Evolutionary conservation across 140 eudicot genomes (phyloP).

Genomic region (Bidens hawaiensis): DNA sequence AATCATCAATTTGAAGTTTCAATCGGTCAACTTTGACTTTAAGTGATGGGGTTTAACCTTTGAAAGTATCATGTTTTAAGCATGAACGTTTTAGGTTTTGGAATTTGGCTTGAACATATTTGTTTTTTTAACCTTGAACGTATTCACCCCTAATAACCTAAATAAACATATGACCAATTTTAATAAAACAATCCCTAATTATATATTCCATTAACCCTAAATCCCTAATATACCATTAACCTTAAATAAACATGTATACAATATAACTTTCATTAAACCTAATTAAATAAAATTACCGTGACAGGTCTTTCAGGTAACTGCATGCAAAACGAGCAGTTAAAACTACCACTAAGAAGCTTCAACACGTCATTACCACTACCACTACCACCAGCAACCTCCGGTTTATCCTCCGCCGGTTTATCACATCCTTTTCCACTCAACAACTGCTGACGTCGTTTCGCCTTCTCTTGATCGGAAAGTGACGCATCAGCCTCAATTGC

Average conservation of each 20-base stretch:
- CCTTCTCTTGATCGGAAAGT: constrained; percentile 49
- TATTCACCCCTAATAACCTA: too few species aligned
- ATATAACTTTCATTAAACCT: background rate
- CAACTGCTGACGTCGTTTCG: constrained; percentile 47
- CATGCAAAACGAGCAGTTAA: constrained; percentile 72
- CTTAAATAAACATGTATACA: background rate
- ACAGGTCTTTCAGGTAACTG: constrained; percentile 73
- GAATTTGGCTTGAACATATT: too few species aligned
- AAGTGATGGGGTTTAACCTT: too few species aligned
- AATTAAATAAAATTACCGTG: constrained; percentile 35
- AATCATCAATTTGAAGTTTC: too few species aligned
- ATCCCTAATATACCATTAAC: too few species aligned
- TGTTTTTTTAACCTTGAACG: too few species aligned
- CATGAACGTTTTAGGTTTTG: too few species aligned
- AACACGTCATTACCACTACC: constrained; percentile 35
- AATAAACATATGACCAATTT: too few species aligned
- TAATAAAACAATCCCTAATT: background rate
- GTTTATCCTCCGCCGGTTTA: constrained; percentile 6
- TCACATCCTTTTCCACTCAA: constrained; percentile 36
- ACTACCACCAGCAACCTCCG: constrained; percentile 15
- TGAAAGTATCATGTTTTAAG: too few species aligned
- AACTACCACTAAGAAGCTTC: constrained; percentile 38
- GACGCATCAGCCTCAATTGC: constrained; percentile 52
- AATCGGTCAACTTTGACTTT: too few species aligned
- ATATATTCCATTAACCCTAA: too few species aligned